Evolutionary conservation across 2,329 filamentous ascomycete species (phyloP).

Genomic region (Curvularia eragrostidis): DNA sequence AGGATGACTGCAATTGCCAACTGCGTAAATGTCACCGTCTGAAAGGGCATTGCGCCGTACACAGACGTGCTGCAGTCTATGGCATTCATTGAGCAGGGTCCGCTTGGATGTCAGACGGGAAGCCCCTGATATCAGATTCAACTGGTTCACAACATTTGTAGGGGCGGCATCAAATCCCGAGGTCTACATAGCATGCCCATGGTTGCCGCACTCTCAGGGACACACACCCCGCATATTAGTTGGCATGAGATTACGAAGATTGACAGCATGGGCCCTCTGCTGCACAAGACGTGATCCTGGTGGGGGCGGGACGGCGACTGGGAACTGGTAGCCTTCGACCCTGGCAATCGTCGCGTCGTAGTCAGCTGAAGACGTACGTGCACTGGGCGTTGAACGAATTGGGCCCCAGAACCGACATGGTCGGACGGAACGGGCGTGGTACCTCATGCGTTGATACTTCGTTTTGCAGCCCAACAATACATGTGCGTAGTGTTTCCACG

Average conservation of each 20-base stretch:
- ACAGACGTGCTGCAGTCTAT: neutral
- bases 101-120: neutral
- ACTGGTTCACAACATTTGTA: neutral
- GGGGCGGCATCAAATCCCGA: neutral
- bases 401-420: neutral
- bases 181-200: neutral
- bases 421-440: neutral
- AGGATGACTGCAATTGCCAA: neutral
- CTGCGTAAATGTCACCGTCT: neutral
- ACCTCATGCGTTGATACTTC: neutral
- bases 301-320: slow-evolving; percentile 8
- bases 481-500: slow-evolving; percentile 6
- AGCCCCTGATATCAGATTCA: neutral
- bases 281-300: slow-evolving; percentile 13
- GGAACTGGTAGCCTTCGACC: slow-evolving; percentile 11
- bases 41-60: neutral
- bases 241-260: slow-evolving; percentile 11
- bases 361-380: slow-evolving; percentile 1
- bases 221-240: slow-evolving; percentile 4
- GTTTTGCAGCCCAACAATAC: slow-evolving; percentile 8
- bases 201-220: slow-evolving; percentile 1
- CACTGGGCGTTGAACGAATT: slow-evolving; percentile 4
- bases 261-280: slow-evolving; percentile 12
- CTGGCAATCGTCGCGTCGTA: slow-evolving; percentile 9
- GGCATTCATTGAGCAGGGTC: neutral